Evolutionary conservation across 2,329 filamentous ascomycete species (phyloP), one percentile per base, ranked within the genome.

Genomic region (Grosmannia clavigera): DNA sequence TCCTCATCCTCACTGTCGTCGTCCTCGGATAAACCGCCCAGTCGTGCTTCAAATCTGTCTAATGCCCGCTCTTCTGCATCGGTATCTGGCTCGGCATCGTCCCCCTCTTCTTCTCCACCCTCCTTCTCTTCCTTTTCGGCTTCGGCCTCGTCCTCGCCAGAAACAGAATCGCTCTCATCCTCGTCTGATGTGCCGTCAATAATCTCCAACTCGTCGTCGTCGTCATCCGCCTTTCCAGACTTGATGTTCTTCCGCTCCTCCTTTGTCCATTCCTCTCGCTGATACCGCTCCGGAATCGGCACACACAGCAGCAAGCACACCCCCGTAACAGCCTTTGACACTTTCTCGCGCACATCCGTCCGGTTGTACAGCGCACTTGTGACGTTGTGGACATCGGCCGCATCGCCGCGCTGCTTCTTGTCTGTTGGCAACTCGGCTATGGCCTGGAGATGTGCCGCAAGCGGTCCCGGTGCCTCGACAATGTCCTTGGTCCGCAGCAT

Each of bases 331-430:
- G 79, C 80, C 65, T 75, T 74, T 31, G 78, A 74, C 11, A 81
- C 70, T 3, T 75, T 74, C 57, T 77, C 73, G 64, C 76, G 77
- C 58, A 83, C 80, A 35, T 76, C 73, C 6, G 74, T 74, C 58
- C 75, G 72, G 61, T 80, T 82, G 67, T 78, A 83, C 3, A 84
- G 70, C 9, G 75, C 76, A 61, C 81, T 84, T 31, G 81, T 83
- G 58, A 84, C 81, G 67, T 83, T 83, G 66, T 84, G 81, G 31
- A 83, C 78, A 58, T 82, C 80, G 52, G 79, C 78, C 1, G 77
- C 73, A 29, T 35, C 43, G 40, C 57, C 58, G 3, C 83, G 68
- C 1, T 78, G 72, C 3, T 78, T 77, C 63, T 79, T 71, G 11
- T 0, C 81, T 68, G 31, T 75, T 74, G 19, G 76, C 48, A 83